Base-by-base conservation (phyloP, 257 asterid species). In the Solanum appendiculatum region DNA sequence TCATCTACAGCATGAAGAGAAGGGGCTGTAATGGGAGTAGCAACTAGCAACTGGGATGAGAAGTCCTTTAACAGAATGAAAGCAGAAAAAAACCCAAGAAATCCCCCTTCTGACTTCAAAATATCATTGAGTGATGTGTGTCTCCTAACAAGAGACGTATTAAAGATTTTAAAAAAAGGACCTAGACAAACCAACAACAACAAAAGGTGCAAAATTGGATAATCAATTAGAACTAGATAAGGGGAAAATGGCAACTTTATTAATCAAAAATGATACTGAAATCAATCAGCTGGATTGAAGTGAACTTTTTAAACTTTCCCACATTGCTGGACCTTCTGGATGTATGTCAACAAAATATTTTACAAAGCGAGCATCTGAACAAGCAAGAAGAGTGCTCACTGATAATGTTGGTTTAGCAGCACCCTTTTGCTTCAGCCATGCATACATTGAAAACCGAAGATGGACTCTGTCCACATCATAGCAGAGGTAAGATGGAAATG, bases 381-480 rank as follows among this genome's bases (percentile, higher is more conserved):
- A 91, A 73, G 96, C 96, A 85, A 97, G 92, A 89, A 97, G 92
- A 18, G 98, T 94, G 91, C 96, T 91, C 87, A 91, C 88, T 3
- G 98, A 93, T 80, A 94, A 54, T 92, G 77, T 90, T n/a, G 97
- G 94, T 91, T 94, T 95, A 10, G 94, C 96, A 74, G 92, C 94
- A n/a, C 96, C 98, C 85, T 90, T 88, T 63, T 94, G 94, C 89
- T 93, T 93, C 36, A 95, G 90, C 98, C 99, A 97, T 23, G 89
- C 88, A 89, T 94, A 95, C 99, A 94, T 94, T 7, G 91, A 91
- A 87, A 94, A 93, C 82, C 99, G 93, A 73, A 86, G 77, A 72
- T 89, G 91, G 80, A 97, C 92, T 91, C 98, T 95, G 64, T 88
- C 89, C 89, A 93, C 88, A 87, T 95, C 97, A 89, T 95, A 95